phyloP scores from a whole-genome alignment of 179 eudicot genomes.

The Actinidia arguta region DNA sequence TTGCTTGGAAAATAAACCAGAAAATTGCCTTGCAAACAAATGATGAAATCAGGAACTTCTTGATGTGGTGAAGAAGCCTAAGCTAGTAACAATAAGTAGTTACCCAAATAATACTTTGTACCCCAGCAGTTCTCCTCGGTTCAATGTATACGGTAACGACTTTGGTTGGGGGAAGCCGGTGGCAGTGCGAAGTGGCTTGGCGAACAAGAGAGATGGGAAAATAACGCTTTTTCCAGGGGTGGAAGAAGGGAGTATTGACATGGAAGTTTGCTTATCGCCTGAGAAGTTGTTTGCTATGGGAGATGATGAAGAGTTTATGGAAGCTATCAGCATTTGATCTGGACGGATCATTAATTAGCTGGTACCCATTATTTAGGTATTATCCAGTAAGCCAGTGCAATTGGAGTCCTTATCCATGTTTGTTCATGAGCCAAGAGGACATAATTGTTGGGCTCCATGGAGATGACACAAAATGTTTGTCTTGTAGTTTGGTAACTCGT shows the following conservation, averaged over 20 bases:
- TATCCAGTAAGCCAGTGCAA: too few species aligned
- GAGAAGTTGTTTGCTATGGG: conserved; percentile 36
- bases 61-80: conserved; percentile 7
- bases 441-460: too few species aligned
- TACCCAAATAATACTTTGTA: background rate
- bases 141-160: conserved; percentile 41
- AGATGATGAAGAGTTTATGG: conserved; percentile 41
- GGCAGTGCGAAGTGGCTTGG: conserved; percentile 37
- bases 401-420: too few species aligned
- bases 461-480: too few species aligned
- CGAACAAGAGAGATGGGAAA: conserved; percentile 42
- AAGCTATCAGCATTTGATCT: conserved; percentile 10
- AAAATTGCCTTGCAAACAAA: background rate
- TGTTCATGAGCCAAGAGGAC: too few species aligned
- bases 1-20: conserved; percentile 20
- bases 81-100: background rate
- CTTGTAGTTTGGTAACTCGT: too few species aligned
- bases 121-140: conserved; percentile 40
- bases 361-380: too few species aligned
- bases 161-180: conserved; percentile 55
- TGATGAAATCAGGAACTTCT: background rate
- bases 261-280: conserved; percentile 38
- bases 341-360: too few species aligned
- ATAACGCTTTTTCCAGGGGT: conserved; percentile 39
- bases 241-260: conserved; percentile 31